Evolutionary conservation across 2,329 filamentous ascomycete species (phyloP), one percentile per base, ranked within the genome.

Genomic region (Coniochaeta hoffmannii): DNA sequence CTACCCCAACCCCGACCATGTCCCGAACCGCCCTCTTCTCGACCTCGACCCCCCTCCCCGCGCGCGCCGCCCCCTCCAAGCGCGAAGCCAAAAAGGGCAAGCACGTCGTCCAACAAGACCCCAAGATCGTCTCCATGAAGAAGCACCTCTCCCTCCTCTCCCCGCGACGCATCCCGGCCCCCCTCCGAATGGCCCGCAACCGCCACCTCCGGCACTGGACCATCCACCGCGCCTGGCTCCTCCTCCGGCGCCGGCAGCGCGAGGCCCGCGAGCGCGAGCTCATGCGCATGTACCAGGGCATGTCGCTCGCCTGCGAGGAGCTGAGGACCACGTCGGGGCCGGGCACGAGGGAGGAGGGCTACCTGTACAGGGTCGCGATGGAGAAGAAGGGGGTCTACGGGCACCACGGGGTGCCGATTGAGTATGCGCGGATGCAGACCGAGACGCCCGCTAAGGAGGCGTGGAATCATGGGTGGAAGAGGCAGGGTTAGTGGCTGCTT

Each of bases 391-490:
- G 89, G 7, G 77, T 96, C 17, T 96, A 88, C 76, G 77, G 80
- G 35, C 76, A 79, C 51, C 79, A 85, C 53, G 83, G 85, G 57
- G 80, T 97, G 56, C 94, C 94, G 14, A 92, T 97, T 65, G 94
- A 99, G 78, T 97, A 96, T 77, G 88, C 88, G 28, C 77, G 89
- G 61, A 77, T 83, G 60, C 88, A 96, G 80, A 93, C 89, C 31
- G 93, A 97, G 68, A 90, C 83, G 52, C 93, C 93, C 7, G 76
- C 79, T 0, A 80, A 79, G 41, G 83, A 87, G 62, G 83, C 90
- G n/a, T 99, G 93, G 91, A 94, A 97, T 74, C 86, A 96, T 73
- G 87, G 77, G 12, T 99, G 94, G 94, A 96, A 85, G 76, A 82
- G 86, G 72, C n/a, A 32, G 30, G 11, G 76, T 66, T 64, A 6